These are phyloP conservation scores for Jatropha podagrica DNA, from an alignment of 441 rosid genomes.

Conservation along the genomic window DNA sequence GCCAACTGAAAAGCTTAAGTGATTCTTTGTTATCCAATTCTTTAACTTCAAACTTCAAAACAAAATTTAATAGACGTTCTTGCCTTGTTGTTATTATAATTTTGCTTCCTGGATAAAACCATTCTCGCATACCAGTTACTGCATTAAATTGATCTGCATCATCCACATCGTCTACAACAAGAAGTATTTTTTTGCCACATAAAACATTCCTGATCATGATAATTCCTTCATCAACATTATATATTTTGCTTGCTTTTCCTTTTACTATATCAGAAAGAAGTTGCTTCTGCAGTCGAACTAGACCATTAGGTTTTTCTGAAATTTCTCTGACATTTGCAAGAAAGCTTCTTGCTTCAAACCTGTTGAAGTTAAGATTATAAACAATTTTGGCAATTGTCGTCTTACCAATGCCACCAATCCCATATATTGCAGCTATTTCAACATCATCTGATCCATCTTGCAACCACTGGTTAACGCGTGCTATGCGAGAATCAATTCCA, in stretches of 20 bases:
- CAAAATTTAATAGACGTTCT: conserved; percentile 8
- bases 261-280: conserved; percentile 23
- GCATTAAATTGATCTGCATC: conserved; percentile 22
- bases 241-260: conserved; percentile 15
- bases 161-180: conserved; percentile 35
- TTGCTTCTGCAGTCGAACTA: conserved; percentile 26
- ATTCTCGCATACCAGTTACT: conserved; percentile 19
- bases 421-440: conserved; percentile 24
- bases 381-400: conserved; percentile 31
- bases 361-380: conserved; percentile 19
- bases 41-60: conserved; percentile 24
- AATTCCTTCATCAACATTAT: conserved; percentile 25
- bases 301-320: conserved; percentile 21
- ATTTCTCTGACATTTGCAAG: conserved; percentile 29
- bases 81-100: conserved; percentile 31
- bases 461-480: conserved; percentile 20
- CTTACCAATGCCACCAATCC: conserved; percentile 36
- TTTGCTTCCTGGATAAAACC: conserved; percentile 32
- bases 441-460: conserved; percentile 19
- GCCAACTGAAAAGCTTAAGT: conserved; percentile 27
- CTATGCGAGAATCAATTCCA: conserved; percentile 26
- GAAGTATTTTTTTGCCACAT: conserved; percentile 22
- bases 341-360: conserved; percentile 26
- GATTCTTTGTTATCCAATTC: conserved; percentile 28
- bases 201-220: conserved; percentile 19